A percentile compares a stretch with the other conserved stretches of the same genome.
These are phyloP conservation scores for Metschnikowia peoriensis DNA, from an alignment of 805 yeast species.

Conservation along the genomic window DNA sequence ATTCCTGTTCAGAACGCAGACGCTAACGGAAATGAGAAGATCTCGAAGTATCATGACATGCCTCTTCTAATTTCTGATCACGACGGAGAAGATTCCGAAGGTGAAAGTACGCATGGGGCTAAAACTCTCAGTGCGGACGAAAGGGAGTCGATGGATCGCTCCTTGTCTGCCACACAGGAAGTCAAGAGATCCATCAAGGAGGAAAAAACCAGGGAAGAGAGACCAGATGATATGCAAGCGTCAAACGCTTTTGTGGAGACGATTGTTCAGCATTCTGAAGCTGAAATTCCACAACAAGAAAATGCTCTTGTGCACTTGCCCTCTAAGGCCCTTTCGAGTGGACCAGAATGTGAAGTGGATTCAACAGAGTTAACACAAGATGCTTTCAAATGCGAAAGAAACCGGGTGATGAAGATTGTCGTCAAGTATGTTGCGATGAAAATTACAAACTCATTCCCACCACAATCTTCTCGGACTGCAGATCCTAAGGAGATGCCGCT, in stretches of 20 bases:
- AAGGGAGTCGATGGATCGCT: neutral
- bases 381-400: slow-evolving; percentile 31
- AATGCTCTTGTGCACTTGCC: neutral
- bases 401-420: slow-evolving; percentile 40
- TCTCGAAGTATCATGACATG: slow-evolving; percentile 25
- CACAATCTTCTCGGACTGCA: slow-evolving; percentile 28
- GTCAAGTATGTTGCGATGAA: slow-evolving; percentile 44
- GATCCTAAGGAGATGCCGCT: slow-evolving; percentile 34
- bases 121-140: neutral
- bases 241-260: neutral
- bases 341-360: neutral
- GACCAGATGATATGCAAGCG: neutral
- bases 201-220: slow-evolving; percentile 1
- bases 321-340: slow-evolving; percentile 1
- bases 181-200: slow-evolving; percentile 23
- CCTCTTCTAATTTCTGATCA: slow-evolving; percentile 34
- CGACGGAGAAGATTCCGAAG: slow-evolving; percentile 28
- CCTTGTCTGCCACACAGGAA: slow-evolving; percentile 19
- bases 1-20: neutral
- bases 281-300: neutral
- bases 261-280: neutral
- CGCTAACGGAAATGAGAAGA: slow-evolving; percentile 2
- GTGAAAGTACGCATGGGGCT: slow-evolving; percentile 21
- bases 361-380: slow-evolving; percentile 12
- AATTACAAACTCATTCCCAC: slow-evolving; percentile 44